phyloP scores from a whole-genome alignment of 2,329 filamentous ascomycete genomes.

The Chlorencoelia australis region DNA sequence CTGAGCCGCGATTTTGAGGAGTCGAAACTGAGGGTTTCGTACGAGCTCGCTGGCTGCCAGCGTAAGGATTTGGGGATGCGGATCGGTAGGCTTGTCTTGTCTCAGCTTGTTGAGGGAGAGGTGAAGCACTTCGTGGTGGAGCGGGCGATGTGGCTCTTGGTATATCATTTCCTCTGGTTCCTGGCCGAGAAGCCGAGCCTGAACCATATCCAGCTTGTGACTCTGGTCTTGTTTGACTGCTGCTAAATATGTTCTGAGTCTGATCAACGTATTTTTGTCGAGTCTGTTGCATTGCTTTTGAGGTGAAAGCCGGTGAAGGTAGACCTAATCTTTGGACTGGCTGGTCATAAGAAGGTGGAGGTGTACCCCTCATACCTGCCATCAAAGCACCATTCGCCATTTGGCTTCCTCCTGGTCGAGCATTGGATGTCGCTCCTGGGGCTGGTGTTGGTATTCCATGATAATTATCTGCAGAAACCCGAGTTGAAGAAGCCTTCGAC shows the following conservation, averaged over 20 bases:
- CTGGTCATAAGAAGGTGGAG: constrained; percentile 78
- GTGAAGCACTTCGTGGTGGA: constrained; percentile 52
- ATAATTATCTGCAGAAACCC: constrained; percentile 94
- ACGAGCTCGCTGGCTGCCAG: constrained; percentile 25
- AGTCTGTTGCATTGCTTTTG: constrained; percentile 89
- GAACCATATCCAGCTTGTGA: constrained; percentile 24
- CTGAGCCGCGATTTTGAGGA: constrained; percentile 37
- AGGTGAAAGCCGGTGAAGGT: constrained; percentile 84
- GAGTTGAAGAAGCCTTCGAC: constrained; percentile 65
- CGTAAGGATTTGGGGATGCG: constrained; percentile 56
- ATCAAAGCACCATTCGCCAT: constrained; percentile 35
- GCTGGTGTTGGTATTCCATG: constrained; percentile 84
- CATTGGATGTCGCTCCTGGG: constrained; percentile 37
- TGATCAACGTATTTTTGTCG: constrained; percentile 81
- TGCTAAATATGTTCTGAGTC: constrained; percentile 66
- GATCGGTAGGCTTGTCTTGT: constrained; percentile 37
- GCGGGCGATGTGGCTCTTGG: constrained; percentile 57
- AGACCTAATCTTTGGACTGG: constrained; percentile 71
- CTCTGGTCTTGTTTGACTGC: constrained; percentile 22
- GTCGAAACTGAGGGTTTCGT: constrained; percentile 27
- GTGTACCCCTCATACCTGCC: constrained; percentile 59
- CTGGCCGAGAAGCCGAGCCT: constrained; percentile 41
- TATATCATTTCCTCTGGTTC: constrained; percentile 48
- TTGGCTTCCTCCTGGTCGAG: constrained; percentile 33
- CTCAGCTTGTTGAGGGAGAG: constrained; percentile 46